phyloP scores from a whole-genome alignment of 1,284 basidiomycete genomes.

The Ustilago vetiveriae region DNA sequence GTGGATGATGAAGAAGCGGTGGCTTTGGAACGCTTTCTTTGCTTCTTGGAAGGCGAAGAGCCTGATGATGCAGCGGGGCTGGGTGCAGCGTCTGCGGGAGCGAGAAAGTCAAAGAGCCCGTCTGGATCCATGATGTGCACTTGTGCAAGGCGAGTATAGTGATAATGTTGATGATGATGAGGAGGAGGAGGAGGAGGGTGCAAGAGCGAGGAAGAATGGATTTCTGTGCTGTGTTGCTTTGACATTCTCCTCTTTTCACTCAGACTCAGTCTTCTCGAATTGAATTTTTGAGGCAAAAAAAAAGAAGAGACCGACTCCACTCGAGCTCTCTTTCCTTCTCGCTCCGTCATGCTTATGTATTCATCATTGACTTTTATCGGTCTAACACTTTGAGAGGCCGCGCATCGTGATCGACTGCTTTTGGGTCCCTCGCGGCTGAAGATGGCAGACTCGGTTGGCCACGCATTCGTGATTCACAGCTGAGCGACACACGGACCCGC shows the following conservation, averaged over 20 bases:
- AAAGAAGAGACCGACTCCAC: not conserved
- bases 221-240: no score
- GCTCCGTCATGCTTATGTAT: not conserved
- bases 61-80: slow-evolving; percentile 26
- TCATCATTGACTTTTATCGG: not conserved
- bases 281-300: not conserved
- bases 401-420: not conserved
- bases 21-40: slow-evolving; percentile 41
- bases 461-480: not conserved
- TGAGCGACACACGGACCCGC: slow-evolving; percentile 24
- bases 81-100: slow-evolving; percentile 29
- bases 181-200: no score
- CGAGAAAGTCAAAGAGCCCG: slow-evolving; percentile 51
- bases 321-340: not conserved
- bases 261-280: no score
- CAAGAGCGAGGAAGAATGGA: no score
- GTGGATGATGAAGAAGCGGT: slow-evolving; percentile 13
- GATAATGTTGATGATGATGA: no score
- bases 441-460: no score
- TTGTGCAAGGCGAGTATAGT: not conserved
- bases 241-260: no score
- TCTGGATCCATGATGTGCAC: slow-evolving; percentile 45
- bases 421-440: no score
- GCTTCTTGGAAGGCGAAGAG: slow-evolving; percentile 41
- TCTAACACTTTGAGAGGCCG: not conserved